Base-by-base conservation (phyloP, 2,329 filamentous ascomycete genomes). In the Exserohilum rostratum region DNA sequence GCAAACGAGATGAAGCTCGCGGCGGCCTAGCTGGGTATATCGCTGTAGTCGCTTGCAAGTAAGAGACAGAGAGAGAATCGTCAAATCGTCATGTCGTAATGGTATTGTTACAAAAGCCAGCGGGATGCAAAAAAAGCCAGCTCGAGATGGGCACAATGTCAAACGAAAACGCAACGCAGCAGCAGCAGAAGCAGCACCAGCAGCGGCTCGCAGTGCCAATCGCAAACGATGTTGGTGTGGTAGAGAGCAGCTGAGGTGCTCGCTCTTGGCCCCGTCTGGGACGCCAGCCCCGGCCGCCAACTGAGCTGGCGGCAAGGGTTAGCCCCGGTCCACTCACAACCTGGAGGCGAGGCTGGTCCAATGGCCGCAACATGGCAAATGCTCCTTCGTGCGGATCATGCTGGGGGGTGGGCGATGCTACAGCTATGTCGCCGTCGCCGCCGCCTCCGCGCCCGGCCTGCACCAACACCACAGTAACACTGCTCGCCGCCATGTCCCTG, bases 221-320 rank as follows among this genome's bases (percentile, higher is more conserved):
- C 54, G 55, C 53, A 51, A 61, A 57, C 42, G 48, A 46, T 61
- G 55, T 44, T 60, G 55, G 50, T 65, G 60, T 56, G 55, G 53
- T 54, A 43, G 52, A 53, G 40, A 53, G 56, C 57, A 66, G 68
- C 68, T 71, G 66, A 64, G 55, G 61, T 65, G 61, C 58, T 64
- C 45, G 7, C 38, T 25, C 33, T 35, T 15, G 17, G 39, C 18
- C 40, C 17, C 30, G 43, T 35, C 38, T 43, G 27, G 42, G 30
- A 35, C 30, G 17, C 37, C 43, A 46, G 52, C 46, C 39, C 52
- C 46, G 44, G 50, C 46, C 46, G 40, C 53, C 48, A 44, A 50
- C 25, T 56, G 53, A 56, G 53, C 17, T 56, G 53, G 53, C 53
- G 37, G 53, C 53, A 42, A 45, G 47, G 43, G 39, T 40, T 58